These are phyloP conservation scores for Alternaria panax DNA, from an alignment of 2,329 filamentous ascomycete species.

Conservation along the genomic window DNA sequence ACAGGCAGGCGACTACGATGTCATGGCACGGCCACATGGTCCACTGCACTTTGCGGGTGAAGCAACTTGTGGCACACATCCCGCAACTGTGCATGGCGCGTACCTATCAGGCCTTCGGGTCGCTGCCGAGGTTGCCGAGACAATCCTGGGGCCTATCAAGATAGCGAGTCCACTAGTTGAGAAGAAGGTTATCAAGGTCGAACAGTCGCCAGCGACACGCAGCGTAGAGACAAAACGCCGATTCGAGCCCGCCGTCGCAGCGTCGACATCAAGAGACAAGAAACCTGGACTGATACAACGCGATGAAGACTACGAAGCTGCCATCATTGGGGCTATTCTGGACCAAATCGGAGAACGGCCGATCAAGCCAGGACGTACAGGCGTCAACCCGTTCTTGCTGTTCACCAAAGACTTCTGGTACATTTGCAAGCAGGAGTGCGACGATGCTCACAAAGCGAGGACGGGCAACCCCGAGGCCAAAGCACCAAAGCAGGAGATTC, in stretches of 20 bases:
- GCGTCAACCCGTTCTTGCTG: conserved; percentile 85
- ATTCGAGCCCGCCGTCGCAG: conserved; percentile 24
- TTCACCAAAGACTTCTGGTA: conserved; percentile 81
- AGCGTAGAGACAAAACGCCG: conserved; percentile 36
- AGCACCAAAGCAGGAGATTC: conserved; percentile 74
- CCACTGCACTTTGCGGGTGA: conserved; percentile 96
- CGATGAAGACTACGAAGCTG: conserved; percentile 62
- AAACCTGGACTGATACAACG: conserved; percentile 36
- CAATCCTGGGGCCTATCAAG: conserved; percentile 80
- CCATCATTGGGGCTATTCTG: conserved; percentile 64
- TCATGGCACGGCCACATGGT: conserved; percentile 83
- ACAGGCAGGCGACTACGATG: conserved; percentile 85
- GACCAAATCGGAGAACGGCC: conserved; percentile 76
- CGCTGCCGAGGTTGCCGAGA: conserved; percentile 83
- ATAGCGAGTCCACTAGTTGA: conserved; percentile 77
- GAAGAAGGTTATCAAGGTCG: conserved; percentile 57
- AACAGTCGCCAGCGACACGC: conserved; percentile 23
- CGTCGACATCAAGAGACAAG: conserved; percentile 14
- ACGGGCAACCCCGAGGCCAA: conserved; percentile 74
- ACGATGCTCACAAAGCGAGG: conserved; percentile 69
- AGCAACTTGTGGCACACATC: conserved; percentile 93
- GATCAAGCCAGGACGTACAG: conserved; percentile 72
- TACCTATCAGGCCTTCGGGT: conserved; percentile 92
- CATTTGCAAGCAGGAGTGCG: conserved; percentile 69
- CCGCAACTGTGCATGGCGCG: conserved; percentile 95